These are phyloP conservation scores for Fragaria ananassa DNA, from an alignment of 306 rosid genomes.

Conservation along the genomic window DNA sequence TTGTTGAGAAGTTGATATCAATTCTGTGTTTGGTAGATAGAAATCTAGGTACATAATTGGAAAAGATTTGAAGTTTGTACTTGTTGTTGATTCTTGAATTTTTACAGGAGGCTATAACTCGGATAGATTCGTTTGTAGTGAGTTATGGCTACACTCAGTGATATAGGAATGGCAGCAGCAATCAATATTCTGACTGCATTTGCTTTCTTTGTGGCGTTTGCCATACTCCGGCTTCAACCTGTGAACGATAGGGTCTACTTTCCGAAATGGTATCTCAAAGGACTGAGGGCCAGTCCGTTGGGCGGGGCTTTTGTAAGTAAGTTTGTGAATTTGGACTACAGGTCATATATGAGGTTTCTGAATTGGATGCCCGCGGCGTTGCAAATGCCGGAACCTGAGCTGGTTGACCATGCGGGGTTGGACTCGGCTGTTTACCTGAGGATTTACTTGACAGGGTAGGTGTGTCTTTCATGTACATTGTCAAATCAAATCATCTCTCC, in stretches of 20 bases:
- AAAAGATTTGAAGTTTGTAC: neutral
- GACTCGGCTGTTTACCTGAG: constrained; percentile 91
- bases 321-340: constrained; percentile 87
- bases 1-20: neutral
- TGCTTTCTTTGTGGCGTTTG: constrained; percentile 71
- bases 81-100: neutral
- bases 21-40: neutral
- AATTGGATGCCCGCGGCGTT: constrained; percentile 94
- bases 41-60: neutral
- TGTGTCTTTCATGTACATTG: neutral
- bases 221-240: constrained; percentile 87
- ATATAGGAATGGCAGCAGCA: constrained; percentile 84
- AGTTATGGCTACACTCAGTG: constrained; percentile 73
- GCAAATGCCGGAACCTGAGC: constrained; percentile 96
- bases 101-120: constrained; percentile 7
- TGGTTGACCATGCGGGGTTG: constrained; percentile 86
- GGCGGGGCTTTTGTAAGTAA: constrained; percentile 57
- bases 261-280: constrained; percentile 96
- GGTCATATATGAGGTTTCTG: constrained; percentile 66
- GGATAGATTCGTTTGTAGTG: neutral
- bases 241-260: constrained; percentile 93
- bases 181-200: constrained; percentile 80
- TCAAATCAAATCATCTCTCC: neutral
- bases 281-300: constrained; percentile 78
- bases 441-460: constrained; percentile 88